Evolutionary conservation across 139 green algal species (phyloP).

Genomic region (Chlamydomonas schloesseri): DNA sequence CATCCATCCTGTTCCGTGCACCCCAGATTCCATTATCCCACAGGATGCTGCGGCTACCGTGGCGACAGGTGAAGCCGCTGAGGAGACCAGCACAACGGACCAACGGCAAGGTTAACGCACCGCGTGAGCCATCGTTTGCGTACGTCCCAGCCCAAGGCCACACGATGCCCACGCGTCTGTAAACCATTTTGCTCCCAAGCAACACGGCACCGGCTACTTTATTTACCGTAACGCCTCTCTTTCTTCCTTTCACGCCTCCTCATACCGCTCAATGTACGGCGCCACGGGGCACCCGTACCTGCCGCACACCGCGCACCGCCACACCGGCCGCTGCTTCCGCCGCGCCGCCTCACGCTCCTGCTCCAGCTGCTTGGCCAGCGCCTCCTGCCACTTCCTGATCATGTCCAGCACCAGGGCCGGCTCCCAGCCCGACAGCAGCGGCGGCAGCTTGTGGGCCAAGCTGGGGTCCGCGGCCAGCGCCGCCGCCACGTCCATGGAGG

Average conservation of each 20-base stretch:
- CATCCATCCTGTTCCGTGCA: too few relatives aligned
- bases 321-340: constrained; percentile 51
- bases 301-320: constrained; percentile 54
- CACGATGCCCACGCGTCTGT: too few relatives aligned
- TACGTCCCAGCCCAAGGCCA: too few relatives aligned
- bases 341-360: constrained; percentile 39
- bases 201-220: too few relatives aligned
- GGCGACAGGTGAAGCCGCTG: too few relatives aligned
- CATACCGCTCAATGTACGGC: constrained; percentile 63
- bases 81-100: too few relatives aligned
- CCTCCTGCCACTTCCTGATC: constrained; percentile 56
- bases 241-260: constrained; percentile 30
- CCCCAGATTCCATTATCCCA: too few relatives aligned
- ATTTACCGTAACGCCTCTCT: too few relatives aligned
- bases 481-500: constrained; percentile 31
- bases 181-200: too few relatives aligned
- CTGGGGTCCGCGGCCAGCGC: constrained; percentile 8
- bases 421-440: constrained; percentile 1
- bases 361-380: constrained; percentile 46
- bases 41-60: too few relatives aligned
- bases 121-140: too few relatives aligned
- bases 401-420: constrained; percentile 12
- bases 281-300: constrained; percentile 57
- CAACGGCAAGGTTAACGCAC: too few relatives aligned
- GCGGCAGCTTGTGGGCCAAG: constrained; percentile 28